Evolutionary conservation across 1,139 yeast genomes (phyloP).

Genomic region (Yamadazyma diddensiae): DNA sequence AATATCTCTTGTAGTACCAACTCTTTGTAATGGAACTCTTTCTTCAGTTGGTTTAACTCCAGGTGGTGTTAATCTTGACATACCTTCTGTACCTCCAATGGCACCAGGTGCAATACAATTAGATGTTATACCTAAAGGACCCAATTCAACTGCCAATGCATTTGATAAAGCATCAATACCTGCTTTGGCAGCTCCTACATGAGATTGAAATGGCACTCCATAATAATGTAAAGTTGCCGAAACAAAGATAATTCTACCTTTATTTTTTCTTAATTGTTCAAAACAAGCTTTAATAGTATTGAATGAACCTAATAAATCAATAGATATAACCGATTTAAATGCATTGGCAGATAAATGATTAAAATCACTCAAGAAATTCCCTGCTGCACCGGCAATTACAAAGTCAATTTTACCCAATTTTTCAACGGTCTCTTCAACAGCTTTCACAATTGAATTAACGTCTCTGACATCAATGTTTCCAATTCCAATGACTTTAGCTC

Average conservation of each 20-base stretch:
- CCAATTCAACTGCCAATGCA: constrained; percentile 82
- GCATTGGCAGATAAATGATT: constrained; percentile 79
- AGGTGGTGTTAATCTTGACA: constrained; percentile 50
- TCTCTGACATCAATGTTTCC: constrained; percentile 77
- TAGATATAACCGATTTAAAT: constrained; percentile 78
- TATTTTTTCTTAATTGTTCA: constrained; percentile 57
- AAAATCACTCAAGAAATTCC: constrained; percentile 81
- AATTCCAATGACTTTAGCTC: constrained; percentile 63
- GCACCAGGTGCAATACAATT: constrained; percentile 90
- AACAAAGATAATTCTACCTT: constrained; percentile 74
- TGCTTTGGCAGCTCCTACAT: constrained; percentile 92
- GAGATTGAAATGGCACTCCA: constrained; percentile 83
- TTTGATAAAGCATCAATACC: constrained; percentile 85
- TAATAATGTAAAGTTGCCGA: constrained; percentile 85
- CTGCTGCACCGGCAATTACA: constrained; percentile 95
- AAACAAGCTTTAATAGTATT: constrained; percentile 83
- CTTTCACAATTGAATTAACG: constrained; percentile 51
- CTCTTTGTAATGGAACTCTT: constrained; percentile 70
- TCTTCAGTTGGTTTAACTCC: constrained; percentile 31
- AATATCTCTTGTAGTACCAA: constrained; percentile 74
- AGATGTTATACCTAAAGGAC: constrained; percentile 78
- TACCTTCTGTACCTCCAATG: constrained; percentile 79
- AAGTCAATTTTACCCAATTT: constrained; percentile 73
- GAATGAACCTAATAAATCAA: constrained; percentile 82
- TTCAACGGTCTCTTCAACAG: constrained; percentile 62